Percentiles rank a stretch among this genome's conserved stretches.
Conservation (phyloP, 768 basidiomycete species). For the Suillus sp. region DNA sequence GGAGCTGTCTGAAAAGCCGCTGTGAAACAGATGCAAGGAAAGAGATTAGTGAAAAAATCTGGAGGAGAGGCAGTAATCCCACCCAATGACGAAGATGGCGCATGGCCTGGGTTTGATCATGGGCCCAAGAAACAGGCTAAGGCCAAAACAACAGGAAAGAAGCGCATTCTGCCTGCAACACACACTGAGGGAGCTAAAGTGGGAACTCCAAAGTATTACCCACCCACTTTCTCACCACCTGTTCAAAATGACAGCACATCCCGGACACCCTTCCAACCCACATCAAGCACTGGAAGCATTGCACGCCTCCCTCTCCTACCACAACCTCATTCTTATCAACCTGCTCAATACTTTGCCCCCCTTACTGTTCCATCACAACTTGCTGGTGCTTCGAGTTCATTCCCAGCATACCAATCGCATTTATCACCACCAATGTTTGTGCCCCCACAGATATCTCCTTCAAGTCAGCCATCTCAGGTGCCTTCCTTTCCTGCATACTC, state of each 20-base stretch:
- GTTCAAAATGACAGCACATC: background rate
- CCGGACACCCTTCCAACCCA: background rate
- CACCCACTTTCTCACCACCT: background rate
- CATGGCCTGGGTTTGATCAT: background rate
- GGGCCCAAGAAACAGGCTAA: background rate
- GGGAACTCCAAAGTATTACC: background rate
- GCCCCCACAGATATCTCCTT: background rate
- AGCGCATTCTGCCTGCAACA: background rate
- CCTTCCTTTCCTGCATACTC: background rate
- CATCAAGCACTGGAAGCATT: background rate
- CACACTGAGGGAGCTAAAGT: background rate
- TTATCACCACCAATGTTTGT: background rate
- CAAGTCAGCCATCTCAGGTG: background rate
- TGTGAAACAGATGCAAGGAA: conserved; percentile 7
- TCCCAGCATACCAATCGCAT: background rate
- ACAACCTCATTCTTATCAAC: background rate
- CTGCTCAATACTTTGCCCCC: background rate
- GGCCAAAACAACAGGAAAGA: background rate
- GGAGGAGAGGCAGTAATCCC: background rate
- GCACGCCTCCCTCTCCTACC: background rate
- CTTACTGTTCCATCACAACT: background rate
- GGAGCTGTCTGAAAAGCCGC: background rate
- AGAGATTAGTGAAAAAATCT: background rate
- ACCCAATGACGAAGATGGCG: background rate
- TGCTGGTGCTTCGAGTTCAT: background rate